These are phyloP conservation scores for Cyclotella baltica DNA, from an alignment of 108 stramenopile genomes.

Conservation along the genomic window DNA sequence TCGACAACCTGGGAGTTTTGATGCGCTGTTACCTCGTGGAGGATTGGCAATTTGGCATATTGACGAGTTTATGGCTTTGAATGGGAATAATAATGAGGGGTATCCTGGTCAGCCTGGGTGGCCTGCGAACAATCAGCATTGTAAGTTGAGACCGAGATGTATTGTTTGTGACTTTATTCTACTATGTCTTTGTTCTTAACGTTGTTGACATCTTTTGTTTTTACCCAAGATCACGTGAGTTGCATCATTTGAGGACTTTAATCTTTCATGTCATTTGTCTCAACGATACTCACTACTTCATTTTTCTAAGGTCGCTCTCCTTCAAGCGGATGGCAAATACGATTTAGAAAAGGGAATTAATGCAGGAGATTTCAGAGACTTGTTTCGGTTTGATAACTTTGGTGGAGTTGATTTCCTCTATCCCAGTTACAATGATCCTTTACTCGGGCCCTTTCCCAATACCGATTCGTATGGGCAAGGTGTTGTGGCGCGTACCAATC, in stretches of 20 bases:
- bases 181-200: too few relatives aligned
- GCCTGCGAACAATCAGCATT: slow-evolving; percentile 63
- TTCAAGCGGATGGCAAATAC: slow-evolving; percentile 68
- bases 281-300: too few relatives aligned
- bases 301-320: slow-evolving; percentile 65
- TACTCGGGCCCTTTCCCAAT: slow-evolving; percentile 53
- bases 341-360: slow-evolving; percentile 64
- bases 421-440: slow-evolving; percentile 37
- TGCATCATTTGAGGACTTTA: too few relatives aligned
- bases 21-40: slow-evolving; percentile 49
- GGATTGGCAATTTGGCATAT: slow-evolving; percentile 76
- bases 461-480: slow-evolving; percentile 49
- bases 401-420: slow-evolving; percentile 42
- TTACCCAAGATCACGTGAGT: too few relatives aligned
- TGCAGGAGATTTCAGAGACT: slow-evolving; percentile 56
- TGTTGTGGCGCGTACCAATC: slow-evolving; percentile 23
- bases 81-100: slow-evolving; percentile 45
- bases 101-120: slow-evolving; percentile 59
- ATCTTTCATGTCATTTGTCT: too few relatives aligned
- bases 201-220: too few relatives aligned
- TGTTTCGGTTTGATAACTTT: slow-evolving; percentile 42
- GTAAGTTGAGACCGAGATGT: background rate
- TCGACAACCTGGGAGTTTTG: slow-evolving; percentile 70
- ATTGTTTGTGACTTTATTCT: background rate
- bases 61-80: slow-evolving; percentile 52